These are phyloP conservation scores for Larix kaempferi DNA, from an alignment of 75 land plant genomes.

Conservation along the genomic window DNA sequence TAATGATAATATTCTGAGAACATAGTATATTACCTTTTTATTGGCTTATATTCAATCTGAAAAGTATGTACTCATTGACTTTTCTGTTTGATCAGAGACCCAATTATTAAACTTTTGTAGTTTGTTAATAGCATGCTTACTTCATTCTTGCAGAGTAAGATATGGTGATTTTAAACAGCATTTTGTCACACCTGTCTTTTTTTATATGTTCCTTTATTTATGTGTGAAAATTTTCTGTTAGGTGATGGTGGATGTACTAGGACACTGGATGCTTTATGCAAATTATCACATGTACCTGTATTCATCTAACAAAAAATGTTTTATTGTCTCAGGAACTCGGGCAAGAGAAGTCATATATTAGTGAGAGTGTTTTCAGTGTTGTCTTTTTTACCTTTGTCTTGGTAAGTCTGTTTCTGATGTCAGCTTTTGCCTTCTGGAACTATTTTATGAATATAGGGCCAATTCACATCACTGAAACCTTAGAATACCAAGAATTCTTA, in stretches of 20 bases:
- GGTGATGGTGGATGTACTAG: not conserved
- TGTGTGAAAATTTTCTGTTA: not conserved
- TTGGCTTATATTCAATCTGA: not conserved
- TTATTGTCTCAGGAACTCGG: constrained; percentile 78
- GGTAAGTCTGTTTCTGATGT: constrained; percentile 38
- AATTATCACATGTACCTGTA: constrained; percentile 1
- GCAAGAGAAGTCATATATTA: constrained; percentile 67
- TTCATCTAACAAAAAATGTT: not conserved
- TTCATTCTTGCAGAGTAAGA: not conserved
- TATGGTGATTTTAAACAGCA: not conserved
- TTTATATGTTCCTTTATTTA: not conserved
- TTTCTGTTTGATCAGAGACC: not conserved
- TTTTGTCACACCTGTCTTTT: not conserved
- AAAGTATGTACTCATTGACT: not conserved
- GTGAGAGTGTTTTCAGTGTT: constrained; percentile 80
- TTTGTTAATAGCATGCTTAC: not conserved
- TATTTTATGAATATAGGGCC: not conserved
- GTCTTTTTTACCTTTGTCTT: constrained; percentile 73
- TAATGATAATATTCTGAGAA: not conserved
- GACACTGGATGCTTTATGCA: not conserved
- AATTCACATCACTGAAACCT: not conserved
- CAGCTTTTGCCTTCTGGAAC: not conserved
- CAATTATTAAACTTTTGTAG: not conserved
- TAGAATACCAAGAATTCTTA: not conserved
- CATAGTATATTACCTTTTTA: not conserved